Conservation (phyloP, 495 filamentous ascomycete species). For the Elasticomyces elasticus region DNA sequence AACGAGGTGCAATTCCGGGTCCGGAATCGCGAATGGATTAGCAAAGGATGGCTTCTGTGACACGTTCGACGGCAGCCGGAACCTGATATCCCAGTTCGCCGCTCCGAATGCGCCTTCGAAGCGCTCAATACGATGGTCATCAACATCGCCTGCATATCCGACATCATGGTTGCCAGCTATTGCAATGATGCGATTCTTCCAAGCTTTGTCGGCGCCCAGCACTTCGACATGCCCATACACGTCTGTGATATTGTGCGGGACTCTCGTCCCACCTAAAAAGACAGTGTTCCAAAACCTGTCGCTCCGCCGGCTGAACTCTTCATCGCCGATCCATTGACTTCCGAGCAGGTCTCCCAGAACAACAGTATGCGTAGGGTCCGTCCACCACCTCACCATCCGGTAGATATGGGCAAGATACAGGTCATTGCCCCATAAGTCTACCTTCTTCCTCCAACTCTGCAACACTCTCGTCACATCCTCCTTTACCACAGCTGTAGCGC, state of each 20-base stretch:
- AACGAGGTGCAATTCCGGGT: constrained; percentile 64
- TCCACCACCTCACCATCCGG: constrained; percentile 71
- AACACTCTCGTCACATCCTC: constrained; percentile 57
- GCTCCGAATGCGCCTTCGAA: constrained; percentile 79
- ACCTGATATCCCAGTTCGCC: constrained; percentile 75
- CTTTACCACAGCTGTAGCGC: constrained; percentile 32
- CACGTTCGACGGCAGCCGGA: constrained; percentile 41
- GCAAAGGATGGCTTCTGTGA: neutral
- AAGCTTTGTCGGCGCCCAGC: constrained; percentile 45
- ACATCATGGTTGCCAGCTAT: constrained; percentile 92
- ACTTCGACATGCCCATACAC: constrained; percentile 31
- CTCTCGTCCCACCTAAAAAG: constrained; percentile 56
- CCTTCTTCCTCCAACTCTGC: constrained; percentile 57
- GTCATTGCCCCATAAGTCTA: constrained; percentile 90
- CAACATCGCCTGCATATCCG: constrained; percentile 87
- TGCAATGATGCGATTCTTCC: constrained; percentile 72
- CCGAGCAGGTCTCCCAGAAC: constrained; percentile 87
- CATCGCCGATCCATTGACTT: constrained; percentile 88
- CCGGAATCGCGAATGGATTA: constrained; percentile 9
- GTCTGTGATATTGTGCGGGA: constrained; percentile 32
- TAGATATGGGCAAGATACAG: constrained; percentile 91
- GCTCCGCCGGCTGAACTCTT: constrained; percentile 65
- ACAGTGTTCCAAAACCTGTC: constrained; percentile 73
- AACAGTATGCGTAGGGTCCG: constrained; percentile 72
- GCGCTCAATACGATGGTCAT: constrained; percentile 54